A percentile compares a stretch with the other conserved stretches of the same genome.
Evolutionary conservation across 768 basidiomycete species (phyloP).

Genomic region (Infundibulicybe gibba): DNA sequence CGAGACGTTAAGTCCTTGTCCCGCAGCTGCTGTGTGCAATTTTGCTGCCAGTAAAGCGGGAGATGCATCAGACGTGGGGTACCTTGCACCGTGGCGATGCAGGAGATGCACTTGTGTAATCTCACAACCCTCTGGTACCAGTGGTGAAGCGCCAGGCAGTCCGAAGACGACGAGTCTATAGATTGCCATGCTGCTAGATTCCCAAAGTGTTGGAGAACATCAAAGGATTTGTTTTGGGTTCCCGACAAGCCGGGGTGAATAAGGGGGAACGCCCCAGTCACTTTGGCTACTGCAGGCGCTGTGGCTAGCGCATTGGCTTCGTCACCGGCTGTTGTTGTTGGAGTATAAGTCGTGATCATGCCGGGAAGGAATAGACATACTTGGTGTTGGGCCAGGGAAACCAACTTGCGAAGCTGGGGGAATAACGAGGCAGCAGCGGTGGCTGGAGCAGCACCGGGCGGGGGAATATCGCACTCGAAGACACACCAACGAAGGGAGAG

Average conservation of each 20-base stretch:
- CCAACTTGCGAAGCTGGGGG: constrained; percentile 38
- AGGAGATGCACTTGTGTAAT: constrained; percentile 53
- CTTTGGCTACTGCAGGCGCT: constrained; percentile 33
- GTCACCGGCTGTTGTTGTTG: constrained; percentile 30
- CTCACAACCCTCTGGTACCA: constrained; percentile 42
- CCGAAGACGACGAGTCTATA: constrained; percentile 39
- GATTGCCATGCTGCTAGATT: constrained; percentile 51
- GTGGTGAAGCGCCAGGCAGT: constrained; percentile 40
- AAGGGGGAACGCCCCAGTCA: constrained; percentile 36
- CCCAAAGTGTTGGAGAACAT: constrained; percentile 42
- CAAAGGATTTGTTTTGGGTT: constrained; percentile 29
- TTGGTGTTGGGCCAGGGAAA: constrained; percentile 45
- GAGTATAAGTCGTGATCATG: not conserved
- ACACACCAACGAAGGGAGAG: constrained; percentile 38
- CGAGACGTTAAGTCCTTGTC: constrained; percentile 41
- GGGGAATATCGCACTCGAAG: constrained; percentile 36
- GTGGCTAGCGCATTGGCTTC: constrained; percentile 37
- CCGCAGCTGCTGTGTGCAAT: constrained; percentile 39
- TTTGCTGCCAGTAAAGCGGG: constrained; percentile 42
- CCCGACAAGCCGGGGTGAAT: constrained; percentile 32
- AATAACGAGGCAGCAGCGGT: constrained; percentile 34
- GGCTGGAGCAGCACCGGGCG: constrained; percentile 28
- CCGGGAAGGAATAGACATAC: constrained; percentile 20
- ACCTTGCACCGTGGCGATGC: constrained; percentile 69
- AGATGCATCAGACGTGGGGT: constrained; percentile 43